Conservation (phyloP, 139 green algal species). For the Chlorella sorokiniana region DNA sequence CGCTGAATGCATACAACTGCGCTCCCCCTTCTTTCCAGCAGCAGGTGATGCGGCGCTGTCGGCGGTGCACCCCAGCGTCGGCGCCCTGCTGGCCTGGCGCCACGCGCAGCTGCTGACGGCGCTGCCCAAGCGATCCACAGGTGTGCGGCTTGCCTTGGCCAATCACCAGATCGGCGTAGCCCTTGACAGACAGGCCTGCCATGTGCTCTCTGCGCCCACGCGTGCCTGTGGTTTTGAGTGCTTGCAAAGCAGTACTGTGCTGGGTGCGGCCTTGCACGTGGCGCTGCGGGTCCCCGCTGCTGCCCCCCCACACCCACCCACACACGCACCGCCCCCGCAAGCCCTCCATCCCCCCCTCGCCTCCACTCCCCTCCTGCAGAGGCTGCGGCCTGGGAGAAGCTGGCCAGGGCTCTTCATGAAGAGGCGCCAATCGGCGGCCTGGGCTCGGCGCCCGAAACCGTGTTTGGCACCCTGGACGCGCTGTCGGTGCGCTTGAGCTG, state of each 20-base stretch:
- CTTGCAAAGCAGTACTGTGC: too few relatives aligned
- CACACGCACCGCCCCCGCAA: too few relatives aligned
- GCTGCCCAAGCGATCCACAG: conserved; percentile 63
- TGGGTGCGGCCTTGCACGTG: too few relatives aligned
- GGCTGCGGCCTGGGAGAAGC: conserved; percentile 29
- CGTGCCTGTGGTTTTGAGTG: too few relatives aligned
- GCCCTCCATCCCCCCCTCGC: too few relatives aligned
- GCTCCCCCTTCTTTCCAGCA: background rate
- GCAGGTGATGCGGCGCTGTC: conserved; percentile 3
- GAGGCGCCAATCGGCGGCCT: conserved; percentile 22
- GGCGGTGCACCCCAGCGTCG: conserved; percentile 58
- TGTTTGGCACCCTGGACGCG: conserved; percentile 37
- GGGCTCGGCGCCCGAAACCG: conserved; percentile 6
- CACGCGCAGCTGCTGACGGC: conserved; percentile 77
- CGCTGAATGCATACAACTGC: too few relatives aligned
- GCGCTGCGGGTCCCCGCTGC: too few relatives aligned
- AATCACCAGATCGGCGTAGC: too few relatives aligned
- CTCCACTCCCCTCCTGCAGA: conserved; percentile 14
- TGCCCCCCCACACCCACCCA: too few relatives aligned
- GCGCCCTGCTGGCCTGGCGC: conserved; percentile 68
- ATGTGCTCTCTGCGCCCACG: too few relatives aligned
- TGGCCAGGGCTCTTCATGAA: conserved; percentile 35
- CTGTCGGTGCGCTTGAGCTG: background rate
- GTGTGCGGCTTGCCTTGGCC: too few relatives aligned
- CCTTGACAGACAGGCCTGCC: too few relatives aligned